Conservation (phyloP, 768 basidiomycete species). For the Neoboletus subvelutipes region DNA sequence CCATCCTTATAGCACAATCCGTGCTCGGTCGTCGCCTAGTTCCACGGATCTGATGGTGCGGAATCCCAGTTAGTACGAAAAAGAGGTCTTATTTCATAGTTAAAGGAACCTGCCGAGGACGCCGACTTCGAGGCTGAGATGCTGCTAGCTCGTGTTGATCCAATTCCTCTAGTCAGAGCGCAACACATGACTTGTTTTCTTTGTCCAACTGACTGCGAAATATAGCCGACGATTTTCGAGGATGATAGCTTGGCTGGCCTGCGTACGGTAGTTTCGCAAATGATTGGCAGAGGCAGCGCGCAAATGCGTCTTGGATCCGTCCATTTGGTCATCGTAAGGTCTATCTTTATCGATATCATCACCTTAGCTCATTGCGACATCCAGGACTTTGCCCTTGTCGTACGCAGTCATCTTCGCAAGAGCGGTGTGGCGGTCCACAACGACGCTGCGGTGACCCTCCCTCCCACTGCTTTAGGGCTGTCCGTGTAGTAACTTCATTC, state of each 20-base stretch:
- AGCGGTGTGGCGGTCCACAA: background rate
- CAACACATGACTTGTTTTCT: background rate
- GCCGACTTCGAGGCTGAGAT: slow-evolving; percentile 6
- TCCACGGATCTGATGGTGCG: slow-evolving; percentile 12
- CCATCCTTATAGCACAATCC: slow-evolving; percentile 21
- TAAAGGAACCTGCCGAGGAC: slow-evolving; percentile 17
- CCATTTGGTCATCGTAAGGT: slow-evolving; percentile 23
- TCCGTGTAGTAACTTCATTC: slow-evolving; percentile 1
- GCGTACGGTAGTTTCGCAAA: slow-evolving; percentile 21
- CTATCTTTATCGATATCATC: background rate
- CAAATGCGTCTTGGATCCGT: slow-evolving; percentile 14
- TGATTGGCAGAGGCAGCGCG: slow-evolving; percentile 15
- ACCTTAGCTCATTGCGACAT: slow-evolving; percentile 3
- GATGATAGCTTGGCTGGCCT: slow-evolving; percentile 21
- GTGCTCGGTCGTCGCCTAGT: background rate
- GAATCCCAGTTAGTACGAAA: background rate
- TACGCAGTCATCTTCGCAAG: slow-evolving; percentile 15
- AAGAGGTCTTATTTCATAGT: slow-evolving; percentile 5
- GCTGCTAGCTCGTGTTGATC: background rate
- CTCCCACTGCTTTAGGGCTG: background rate
- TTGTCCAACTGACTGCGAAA: slow-evolving; percentile 6
- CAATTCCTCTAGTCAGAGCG: slow-evolving; percentile 12
- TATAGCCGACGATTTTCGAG: slow-evolving; percentile 13
- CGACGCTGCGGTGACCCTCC: background rate
- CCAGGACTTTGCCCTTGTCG: slow-evolving; percentile 25